Evolutionary conservation across 306 rosid genomes (phyloP).

Genomic region (Cucumis cinereus): DNA sequence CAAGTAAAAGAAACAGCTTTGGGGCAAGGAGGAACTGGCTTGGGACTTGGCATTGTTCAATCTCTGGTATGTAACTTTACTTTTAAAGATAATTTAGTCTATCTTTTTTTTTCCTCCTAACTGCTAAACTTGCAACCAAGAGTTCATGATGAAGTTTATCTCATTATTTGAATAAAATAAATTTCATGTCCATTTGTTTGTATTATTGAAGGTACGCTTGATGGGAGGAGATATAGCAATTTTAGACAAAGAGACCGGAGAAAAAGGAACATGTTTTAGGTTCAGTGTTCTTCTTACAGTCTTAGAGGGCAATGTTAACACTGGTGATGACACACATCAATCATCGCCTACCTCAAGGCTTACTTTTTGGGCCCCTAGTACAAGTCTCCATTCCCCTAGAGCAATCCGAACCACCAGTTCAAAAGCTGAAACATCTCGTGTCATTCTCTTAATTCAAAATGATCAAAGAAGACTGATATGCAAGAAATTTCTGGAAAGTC

Average conservation of each 20-base stretch:
- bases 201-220: constrained; percentile 42
- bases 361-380: constrained; percentile 10
- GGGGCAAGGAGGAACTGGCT: constrained; percentile 70
- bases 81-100: not conserved
- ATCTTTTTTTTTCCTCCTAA: not conserved
- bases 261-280: constrained; percentile 60
- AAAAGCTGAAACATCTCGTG: constrained; percentile 31
- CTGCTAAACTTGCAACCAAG: not conserved
- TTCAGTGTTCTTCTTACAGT: constrained; percentile 37
- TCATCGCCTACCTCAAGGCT: not conserved
- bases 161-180: not conserved
- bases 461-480: constrained; percentile 10
- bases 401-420: constrained; percentile 20
- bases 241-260: constrained; percentile 52
- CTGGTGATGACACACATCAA: constrained; percentile 12
- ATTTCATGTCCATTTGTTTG: not conserved
- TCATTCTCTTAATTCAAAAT: constrained; percentile 19
- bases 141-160: not conserved
- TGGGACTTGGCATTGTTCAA: constrained; percentile 87
- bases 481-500: constrained; percentile 25
- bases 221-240: constrained; percentile 73
- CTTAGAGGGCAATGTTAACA: constrained; percentile 23
- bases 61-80: constrained; percentile 41
- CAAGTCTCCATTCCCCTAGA: constrained; percentile 21
- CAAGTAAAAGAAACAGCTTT: constrained; percentile 53